Conservation (phyloP, 257 asterid species). For the Nicotiana noctiflora region DNA sequence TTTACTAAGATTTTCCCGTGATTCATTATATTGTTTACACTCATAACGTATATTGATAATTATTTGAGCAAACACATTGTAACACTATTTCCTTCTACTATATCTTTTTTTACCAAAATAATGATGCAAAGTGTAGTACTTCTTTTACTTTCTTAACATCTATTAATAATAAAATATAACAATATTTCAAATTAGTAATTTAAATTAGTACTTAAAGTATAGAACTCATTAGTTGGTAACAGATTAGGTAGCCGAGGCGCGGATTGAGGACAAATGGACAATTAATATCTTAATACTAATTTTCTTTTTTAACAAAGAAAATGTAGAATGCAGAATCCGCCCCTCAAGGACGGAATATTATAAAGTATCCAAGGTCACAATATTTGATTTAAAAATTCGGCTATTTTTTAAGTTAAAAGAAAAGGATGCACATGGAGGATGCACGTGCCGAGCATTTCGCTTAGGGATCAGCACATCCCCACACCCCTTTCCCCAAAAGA, state of each 20-base stretch:
- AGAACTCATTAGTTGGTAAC: neutral
- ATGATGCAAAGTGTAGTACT: no score
- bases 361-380: neutral
- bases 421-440: neutral
- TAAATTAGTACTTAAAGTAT: neutral
- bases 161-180: neutral
- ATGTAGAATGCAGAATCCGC: neutral
- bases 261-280: neutral
- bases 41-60: no score
- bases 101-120: no score
- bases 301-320: neutral
- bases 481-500: slow-evolving; percentile 12
- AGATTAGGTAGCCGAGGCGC: neutral
- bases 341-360: slow-evolving; percentile 14
- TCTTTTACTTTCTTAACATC: neutral
- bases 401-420: neutral
- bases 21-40: no score
- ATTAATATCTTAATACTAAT: no score
- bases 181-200: neutral
- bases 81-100: no score
- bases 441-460: slow-evolving; percentile 59
- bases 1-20: no score
- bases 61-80: no score
- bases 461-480: slow-evolving; percentile 43
- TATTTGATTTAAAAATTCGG: neutral